These are phyloP conservation scores for Malassezia sp. DNA, from an alignment of 1,284 basidiomycete species.

Conservation along the genomic window DNA sequence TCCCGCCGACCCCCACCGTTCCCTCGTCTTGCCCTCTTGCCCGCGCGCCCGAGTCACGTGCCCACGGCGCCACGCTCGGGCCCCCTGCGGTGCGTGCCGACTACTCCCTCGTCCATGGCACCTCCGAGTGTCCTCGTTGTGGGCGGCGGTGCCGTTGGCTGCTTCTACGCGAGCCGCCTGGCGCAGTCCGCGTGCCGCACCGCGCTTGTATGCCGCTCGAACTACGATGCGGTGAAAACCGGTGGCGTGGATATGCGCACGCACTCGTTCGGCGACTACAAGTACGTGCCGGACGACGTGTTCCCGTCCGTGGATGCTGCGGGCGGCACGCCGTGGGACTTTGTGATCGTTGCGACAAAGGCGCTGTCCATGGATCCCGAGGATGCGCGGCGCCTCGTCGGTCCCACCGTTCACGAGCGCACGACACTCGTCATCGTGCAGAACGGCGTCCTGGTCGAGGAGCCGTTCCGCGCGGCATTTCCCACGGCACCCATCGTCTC, in stretches of 20 bases:
- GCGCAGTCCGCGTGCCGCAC: conserved; percentile 32
- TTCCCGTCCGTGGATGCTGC: conserved; percentile 40
- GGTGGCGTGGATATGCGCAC: conserved; percentile 47
- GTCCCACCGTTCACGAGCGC: conserved; percentile 29
- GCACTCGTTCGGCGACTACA: conserved; percentile 48
- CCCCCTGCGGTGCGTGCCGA: too few relatives aligned
- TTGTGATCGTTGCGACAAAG: conserved; percentile 49
- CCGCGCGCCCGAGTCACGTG: too few relatives aligned
- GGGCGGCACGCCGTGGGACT: conserved; percentile 42
- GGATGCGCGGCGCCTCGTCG: conserved; percentile 45
- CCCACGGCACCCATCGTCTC: conserved; percentile 45
- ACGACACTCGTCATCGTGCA: conserved; percentile 49
- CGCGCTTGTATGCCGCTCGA: conserved; percentile 49
- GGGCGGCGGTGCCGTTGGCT: conserved; percentile 49
- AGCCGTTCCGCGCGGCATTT: conserved; percentile 46
- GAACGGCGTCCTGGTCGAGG: conserved; percentile 50
- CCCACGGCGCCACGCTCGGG: too few relatives aligned
- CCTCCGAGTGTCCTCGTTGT: conserved; percentile 46
- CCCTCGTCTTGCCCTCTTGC: neutral
- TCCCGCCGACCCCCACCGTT: too few relatives aligned
- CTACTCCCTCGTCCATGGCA: neutral
- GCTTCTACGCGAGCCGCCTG: conserved; percentile 48
- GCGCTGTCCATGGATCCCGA: conserved; percentile 37
- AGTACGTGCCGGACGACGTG: conserved; percentile 46
- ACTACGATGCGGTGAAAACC: conserved; percentile 46